These are phyloP conservation scores for Punctularia strigosozonata DNA, from an alignment of 768 basidiomycete species.

Conservation along the genomic window DNA sequence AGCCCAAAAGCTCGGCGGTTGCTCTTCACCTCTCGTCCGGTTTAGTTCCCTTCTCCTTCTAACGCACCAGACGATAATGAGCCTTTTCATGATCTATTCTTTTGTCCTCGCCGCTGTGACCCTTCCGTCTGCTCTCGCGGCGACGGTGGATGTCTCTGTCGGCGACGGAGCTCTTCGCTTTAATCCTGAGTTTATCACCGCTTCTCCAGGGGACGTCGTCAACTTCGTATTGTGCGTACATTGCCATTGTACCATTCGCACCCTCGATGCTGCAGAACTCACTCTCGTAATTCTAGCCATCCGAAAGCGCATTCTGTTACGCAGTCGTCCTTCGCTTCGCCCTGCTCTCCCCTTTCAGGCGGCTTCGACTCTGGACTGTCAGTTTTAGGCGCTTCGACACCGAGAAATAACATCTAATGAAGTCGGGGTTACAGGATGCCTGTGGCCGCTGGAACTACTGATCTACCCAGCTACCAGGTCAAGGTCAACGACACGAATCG, in stretches of 20 bases:
- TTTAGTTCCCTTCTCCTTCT: too few relatives aligned
- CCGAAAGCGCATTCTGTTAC: constrained; percentile 19
- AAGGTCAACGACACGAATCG: constrained; percentile 14
- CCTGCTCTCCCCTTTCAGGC: constrained; percentile 11
- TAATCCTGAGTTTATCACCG: background rate
- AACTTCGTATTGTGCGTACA: background rate
- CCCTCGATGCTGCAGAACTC: background rate
- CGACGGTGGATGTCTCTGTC: background rate
- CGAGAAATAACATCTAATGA: background rate
- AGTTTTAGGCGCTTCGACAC: constrained; percentile 1
- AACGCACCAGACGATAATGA: too few relatives aligned
- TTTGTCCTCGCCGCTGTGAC: background rate
- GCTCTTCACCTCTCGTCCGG: too few relatives aligned
- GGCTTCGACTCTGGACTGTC: constrained; percentile 21
- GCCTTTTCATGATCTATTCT: too few relatives aligned
- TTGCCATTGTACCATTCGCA: too few relatives aligned
- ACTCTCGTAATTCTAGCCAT: background rate
- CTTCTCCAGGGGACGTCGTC: background rate
- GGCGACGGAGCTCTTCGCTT: background rate
- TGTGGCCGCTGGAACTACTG: constrained; percentile 6
- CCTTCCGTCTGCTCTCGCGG: background rate
- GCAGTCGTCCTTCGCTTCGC: constrained; percentile 15
- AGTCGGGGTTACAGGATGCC: constrained; percentile 10
- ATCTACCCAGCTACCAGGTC: constrained; percentile 10
- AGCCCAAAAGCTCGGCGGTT: too few relatives aligned